Conservation (phyloP, 192 early-diverging fungal species). For the Podila verticillata region DNA sequence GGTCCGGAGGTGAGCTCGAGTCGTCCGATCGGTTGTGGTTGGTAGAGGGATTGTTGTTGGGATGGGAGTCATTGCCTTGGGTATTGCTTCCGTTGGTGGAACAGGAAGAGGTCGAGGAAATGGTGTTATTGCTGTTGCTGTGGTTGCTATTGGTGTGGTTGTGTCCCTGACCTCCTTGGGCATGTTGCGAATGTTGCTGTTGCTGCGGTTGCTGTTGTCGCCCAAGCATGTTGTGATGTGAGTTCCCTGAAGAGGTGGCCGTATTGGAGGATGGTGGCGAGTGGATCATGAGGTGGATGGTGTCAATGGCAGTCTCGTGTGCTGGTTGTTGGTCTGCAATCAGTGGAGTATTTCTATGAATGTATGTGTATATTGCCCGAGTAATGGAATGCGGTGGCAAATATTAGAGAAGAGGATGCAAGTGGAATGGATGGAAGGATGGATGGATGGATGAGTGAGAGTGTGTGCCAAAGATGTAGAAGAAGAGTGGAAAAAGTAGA, state of each 20-base stretch:
- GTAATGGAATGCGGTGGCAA: too few species aligned
- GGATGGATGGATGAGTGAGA: not conserved
- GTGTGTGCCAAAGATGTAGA: not conserved
- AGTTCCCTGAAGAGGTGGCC: not conserved
- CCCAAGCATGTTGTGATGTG: not conserved
- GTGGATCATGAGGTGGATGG: conserved; percentile 50
- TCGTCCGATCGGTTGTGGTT: conserved; percentile 21
- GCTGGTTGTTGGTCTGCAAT: conserved; percentile 23
- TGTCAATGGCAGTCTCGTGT: conserved; percentile 39
- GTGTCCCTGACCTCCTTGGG: conserved; percentile 12
- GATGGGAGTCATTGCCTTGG: conserved; percentile 6
- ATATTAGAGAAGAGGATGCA: too few species aligned
- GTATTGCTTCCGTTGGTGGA: not conserved
- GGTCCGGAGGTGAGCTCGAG: conserved; percentile 40
- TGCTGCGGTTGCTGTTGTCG: conserved; percentile 17
- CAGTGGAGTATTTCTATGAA: conserved; percentile 16
- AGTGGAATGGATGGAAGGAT: too few species aligned
- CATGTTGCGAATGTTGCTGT: conserved; percentile 18
- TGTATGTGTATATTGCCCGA: not conserved
- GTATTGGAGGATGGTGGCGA: not conserved
- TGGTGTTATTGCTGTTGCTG: not conserved
- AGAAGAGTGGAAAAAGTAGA: not conserved
- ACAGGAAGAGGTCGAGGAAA: not conserved
- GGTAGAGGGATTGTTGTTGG: conserved; percentile 3
- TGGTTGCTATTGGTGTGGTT: conserved; percentile 6